phyloP scores from a whole-genome alignment of 176 grass and related monocot genomes.

The Musa schizocarpa region DNA sequence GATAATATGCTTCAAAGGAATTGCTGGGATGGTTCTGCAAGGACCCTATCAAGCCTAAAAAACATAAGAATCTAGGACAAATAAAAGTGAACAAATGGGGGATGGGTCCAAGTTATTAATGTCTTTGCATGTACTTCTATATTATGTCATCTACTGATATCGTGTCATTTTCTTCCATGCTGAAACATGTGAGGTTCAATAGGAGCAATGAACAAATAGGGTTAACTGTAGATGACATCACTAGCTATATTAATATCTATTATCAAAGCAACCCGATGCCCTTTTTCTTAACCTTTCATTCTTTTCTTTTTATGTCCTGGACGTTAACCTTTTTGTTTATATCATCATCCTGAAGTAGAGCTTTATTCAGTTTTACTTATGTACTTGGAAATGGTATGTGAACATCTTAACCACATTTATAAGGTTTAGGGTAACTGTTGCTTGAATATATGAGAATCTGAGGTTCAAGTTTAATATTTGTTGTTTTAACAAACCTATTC shows the following conservation, averaged over 20 bases:
- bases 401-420: not conserved
- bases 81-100: not conserved
- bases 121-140: not conserved
- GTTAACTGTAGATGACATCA: too few relatives aligned
- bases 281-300: too few relatives aligned
- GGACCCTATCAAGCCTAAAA: not conserved
- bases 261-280: too few relatives aligned
- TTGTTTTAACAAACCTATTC: too few relatives aligned
- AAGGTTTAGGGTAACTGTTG: not conserved
- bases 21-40: not conserved
- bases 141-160: too few relatives aligned
- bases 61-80: not conserved
- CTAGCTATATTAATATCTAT: too few relatives aligned
- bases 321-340: not conserved
- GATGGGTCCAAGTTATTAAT: not conserved
- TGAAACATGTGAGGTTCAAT: too few relatives aligned
- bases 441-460: too few relatives aligned
- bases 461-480: too few relatives aligned
- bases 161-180: too few relatives aligned
- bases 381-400: not conserved
- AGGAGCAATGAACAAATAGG: too few relatives aligned
- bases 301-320: not conserved
- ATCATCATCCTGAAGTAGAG: not conserved
- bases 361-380: not conserved
- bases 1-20: not conserved